These are phyloP conservation scores for Hemisphaericaspora lyxosophila DNA, from an alignment of 1,139 yeast genomes.

Conservation along the genomic window DNA sequence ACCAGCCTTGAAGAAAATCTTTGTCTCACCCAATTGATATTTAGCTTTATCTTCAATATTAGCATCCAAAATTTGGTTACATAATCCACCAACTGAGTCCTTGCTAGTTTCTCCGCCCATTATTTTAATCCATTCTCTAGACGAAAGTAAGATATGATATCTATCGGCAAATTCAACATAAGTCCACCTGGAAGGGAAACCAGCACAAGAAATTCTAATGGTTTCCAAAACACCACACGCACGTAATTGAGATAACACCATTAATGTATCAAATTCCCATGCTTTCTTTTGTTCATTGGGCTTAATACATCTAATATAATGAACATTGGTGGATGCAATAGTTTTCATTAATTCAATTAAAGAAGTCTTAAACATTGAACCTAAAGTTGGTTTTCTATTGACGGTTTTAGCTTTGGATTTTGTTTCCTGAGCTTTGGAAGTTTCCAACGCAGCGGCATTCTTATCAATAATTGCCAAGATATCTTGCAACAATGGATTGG, in stretches of 20 bases:
- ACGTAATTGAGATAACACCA: conserved; percentile 92
- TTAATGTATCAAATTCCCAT: conserved; percentile 93
- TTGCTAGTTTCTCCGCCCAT: conserved; percentile 57
- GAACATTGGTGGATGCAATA: conserved; percentile 91
- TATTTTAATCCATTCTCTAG: conserved; percentile 66
- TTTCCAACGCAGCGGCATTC: conserved; percentile 55
- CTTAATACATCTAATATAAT: conserved; percentile 94
- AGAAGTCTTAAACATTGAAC: conserved; percentile 90
- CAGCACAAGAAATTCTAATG: conserved; percentile 94
- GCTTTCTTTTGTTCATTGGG: conserved; percentile 94
- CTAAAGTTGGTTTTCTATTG: conserved; percentile 86
- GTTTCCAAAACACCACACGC: conserved; percentile 99
- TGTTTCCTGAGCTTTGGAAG: conserved; percentile 42
- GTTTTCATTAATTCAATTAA: conserved; percentile 91
- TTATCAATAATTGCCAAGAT: conserved; percentile 67
- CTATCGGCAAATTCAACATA: conserved; percentile 91
- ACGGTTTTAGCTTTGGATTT: conserved; percentile 39
- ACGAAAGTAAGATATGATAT: conserved; percentile 77
- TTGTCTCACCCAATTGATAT: conserved; percentile 85
- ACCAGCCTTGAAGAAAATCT: conserved; percentile 95
- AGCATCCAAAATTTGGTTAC: conserved; percentile 63
- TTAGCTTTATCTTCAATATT: conserved; percentile 65
- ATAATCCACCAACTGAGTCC: conserved; percentile 59
- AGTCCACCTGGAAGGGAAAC: conserved; percentile 96
- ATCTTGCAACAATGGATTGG: conserved; percentile 61